Percentiles rank a stretch among this genome's conserved stretches.
These are phyloP conservation scores for Thraustochytrium sp. DNA, from an alignment of 352 stramenopile species.

Conservation along the genomic window DNA sequence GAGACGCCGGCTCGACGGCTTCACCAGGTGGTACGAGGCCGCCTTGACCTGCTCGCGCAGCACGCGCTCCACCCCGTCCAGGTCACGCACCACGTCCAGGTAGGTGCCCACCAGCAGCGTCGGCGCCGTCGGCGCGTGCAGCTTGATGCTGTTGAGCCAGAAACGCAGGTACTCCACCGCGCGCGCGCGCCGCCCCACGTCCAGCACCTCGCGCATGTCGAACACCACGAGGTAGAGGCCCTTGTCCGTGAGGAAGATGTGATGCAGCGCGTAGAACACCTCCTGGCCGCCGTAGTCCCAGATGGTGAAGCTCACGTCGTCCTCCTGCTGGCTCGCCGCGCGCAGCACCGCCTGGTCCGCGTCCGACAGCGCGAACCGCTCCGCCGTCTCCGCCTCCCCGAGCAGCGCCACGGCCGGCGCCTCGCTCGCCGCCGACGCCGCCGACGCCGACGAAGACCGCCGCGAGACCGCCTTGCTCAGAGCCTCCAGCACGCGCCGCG, in stretches of 20 bases:
- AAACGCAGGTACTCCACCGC: neutral
- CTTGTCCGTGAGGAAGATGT: slow-evolving; percentile 20
- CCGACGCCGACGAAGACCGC: neutral
- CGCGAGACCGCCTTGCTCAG: neutral
- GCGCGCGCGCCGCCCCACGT: neutral
- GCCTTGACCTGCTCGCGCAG: neutral
- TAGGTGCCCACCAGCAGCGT: slow-evolving; percentile 3
- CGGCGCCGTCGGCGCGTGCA: neutral
- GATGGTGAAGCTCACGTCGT: slow-evolving; percentile 28
- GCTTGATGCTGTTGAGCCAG: slow-evolving; percentile 37
- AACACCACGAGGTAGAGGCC: slow-evolving; percentile 33
- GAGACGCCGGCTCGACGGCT: neutral
- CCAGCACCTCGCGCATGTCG: slow-evolving; percentile 10
- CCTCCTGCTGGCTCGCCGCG: too few relatives aligned
- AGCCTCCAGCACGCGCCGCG: neutral
- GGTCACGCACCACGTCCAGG: neutral
- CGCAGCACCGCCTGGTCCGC: neutral
- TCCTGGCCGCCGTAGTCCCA: slow-evolving; percentile 37
- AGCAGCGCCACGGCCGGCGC: neutral
- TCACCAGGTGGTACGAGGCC: neutral
- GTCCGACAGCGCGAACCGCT: neutral
- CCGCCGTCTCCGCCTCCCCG: neutral
- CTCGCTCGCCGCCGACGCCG: neutral
- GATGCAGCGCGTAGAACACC: slow-evolving; percentile 43
- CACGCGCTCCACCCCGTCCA: neutral